A percentile compares a stretch with the other conserved stretches of the same genome.
These are phyloP conservation scores for Dactylella cylindrospora DNA, from an alignment of 2,329 filamentous ascomycete genomes.

Conservation along the genomic window DNA sequence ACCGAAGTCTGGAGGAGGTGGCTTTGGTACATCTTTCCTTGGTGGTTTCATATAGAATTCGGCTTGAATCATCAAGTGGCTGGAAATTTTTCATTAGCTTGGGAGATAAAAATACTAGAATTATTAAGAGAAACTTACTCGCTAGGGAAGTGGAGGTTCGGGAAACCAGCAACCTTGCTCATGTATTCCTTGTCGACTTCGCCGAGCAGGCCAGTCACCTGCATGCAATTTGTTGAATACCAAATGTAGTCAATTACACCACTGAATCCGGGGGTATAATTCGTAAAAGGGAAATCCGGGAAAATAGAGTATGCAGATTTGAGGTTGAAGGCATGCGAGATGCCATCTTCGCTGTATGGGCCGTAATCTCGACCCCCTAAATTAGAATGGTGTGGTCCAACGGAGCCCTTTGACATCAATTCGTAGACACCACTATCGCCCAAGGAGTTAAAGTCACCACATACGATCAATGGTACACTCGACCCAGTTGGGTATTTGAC, in stretches of 20 bases:
- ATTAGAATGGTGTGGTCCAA: conserved; percentile 77
- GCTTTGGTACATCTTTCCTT: conserved; percentile 70
- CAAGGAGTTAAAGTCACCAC: conserved; percentile 94
- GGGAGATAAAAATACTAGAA: not conserved
- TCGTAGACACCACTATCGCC: conserved; percentile 88
- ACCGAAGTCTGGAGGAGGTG: conserved; percentile 65
- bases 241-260: conserved; percentile 96
- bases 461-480: conserved; percentile 86
- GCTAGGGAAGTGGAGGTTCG: conserved; percentile 90
- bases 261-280: conserved; percentile 91
- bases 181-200: conserved; percentile 84
- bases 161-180: conserved; percentile 83
- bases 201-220: conserved; percentile 79
- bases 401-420: conserved; percentile 75
- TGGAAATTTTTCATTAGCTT: conserved; percentile 21
- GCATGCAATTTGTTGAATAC: conserved; percentile 88
- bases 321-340: conserved; percentile 90
- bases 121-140: conserved; percentile 56
- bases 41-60: conserved; percentile 86
- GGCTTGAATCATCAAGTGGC: conserved; percentile 80
- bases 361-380: conserved; percentile 82
- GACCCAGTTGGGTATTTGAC: conserved; percentile 80
- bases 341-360: conserved; percentile 86
- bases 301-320: conserved; percentile 86
- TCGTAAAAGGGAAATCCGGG: conserved; percentile 87